Conservation (phyloP, 1,139 yeast genomes). For the Debaryomyces udenii region DNA sequence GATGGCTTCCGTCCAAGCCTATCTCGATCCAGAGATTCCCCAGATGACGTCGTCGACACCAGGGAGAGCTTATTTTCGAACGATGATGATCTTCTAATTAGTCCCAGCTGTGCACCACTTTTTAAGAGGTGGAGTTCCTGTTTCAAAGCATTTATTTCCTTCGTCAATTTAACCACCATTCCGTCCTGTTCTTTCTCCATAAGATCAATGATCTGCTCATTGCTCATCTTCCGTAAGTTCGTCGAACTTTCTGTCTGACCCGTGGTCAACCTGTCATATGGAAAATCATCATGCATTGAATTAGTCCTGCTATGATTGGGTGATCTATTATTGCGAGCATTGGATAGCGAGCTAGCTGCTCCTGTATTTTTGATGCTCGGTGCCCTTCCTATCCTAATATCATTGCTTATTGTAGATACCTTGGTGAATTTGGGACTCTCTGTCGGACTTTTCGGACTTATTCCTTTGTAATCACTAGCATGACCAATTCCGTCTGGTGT, state of each 20-base stretch:
- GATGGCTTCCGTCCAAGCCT: slow-evolving; percentile 10
- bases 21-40: slow-evolving; percentile 3
- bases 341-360: slow-evolving; percentile 9
- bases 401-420: slow-evolving; percentile 15
- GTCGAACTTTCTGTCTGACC: slow-evolving; percentile 4
- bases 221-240: slow-evolving; percentile 17
- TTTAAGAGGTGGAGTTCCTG: slow-evolving; percentile 50
- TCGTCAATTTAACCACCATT: slow-evolving; percentile 58
- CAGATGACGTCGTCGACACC: slow-evolving; percentile 4
- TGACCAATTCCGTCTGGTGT: neutral
- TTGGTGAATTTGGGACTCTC: slow-evolving; percentile 5
- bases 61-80: slow-evolving; percentile 6
- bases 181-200: slow-evolving; percentile 76
- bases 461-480: neutral
- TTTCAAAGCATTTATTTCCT: slow-evolving; percentile 54
- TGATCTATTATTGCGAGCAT: slow-evolving; percentile 12
- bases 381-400: slow-evolving; percentile 14
- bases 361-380: slow-evolving; percentile 8
- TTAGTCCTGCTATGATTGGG: slow-evolving; percentile 11
- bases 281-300: neutral
- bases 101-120: slow-evolving; percentile 7
- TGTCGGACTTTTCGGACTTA: slow-evolving; percentile 1
- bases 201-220: slow-evolving; percentile 56
- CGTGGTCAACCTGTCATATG: neutral
- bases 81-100: slow-evolving; percentile 11